Evolutionary conservation across 2,329 filamentous ascomycete genomes (phyloP).

Genomic region (Apiospora pterosperma): DNA sequence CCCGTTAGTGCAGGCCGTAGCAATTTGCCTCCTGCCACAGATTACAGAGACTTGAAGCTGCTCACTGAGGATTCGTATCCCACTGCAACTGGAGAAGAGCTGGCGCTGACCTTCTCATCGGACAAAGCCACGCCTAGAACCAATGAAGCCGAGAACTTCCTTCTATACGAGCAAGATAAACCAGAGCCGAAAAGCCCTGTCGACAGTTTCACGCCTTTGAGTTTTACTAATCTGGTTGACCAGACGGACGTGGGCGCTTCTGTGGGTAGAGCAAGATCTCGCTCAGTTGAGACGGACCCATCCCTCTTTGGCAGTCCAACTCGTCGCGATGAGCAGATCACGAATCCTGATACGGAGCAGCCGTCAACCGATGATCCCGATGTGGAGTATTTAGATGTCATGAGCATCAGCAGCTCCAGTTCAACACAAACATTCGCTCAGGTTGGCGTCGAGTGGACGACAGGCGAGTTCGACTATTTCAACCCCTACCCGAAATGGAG

Average conservation of each 20-base stretch:
- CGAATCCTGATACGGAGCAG: neutral
- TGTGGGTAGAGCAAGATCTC: neutral
- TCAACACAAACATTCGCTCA: neutral
- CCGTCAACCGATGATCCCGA: neutral
- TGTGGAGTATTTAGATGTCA: neutral
- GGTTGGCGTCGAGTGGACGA: neutral
- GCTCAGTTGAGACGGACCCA: neutral
- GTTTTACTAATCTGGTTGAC: neutral
- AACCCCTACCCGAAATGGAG: slow-evolving; percentile 12
- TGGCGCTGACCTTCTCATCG: neutral
- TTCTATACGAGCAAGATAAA: neutral
- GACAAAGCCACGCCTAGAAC: neutral
- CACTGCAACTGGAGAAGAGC: neutral
- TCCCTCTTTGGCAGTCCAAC: neutral
- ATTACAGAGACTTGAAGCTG: neutral
- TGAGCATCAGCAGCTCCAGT: neutral
- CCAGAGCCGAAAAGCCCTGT: neutral
- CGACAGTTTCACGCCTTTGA: neutral
- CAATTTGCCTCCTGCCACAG: neutral
- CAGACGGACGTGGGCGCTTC: neutral
- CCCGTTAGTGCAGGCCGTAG: neutral
- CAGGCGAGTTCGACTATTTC: neutral
- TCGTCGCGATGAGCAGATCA: neutral
- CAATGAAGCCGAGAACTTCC: neutral
- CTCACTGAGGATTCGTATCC: neutral